Conservation (phyloP, 164 flowering plant species). For the Houttuynia cordata region DNA sequence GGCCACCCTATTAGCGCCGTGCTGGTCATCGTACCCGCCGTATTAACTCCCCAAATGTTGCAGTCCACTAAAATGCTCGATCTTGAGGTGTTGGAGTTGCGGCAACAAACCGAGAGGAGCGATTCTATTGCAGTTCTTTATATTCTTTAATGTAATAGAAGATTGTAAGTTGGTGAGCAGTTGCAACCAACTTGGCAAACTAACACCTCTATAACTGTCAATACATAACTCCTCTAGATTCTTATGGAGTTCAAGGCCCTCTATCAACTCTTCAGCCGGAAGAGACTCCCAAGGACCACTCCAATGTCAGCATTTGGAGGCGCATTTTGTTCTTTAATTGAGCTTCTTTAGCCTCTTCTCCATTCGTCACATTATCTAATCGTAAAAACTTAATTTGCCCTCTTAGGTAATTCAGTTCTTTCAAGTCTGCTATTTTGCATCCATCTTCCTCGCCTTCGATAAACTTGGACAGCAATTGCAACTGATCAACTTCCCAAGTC, state of each 20-base stretch:
- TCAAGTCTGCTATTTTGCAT: constrained; percentile 14
- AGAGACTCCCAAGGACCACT: no score
- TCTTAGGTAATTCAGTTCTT: constrained; percentile 10
- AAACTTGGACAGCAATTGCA: constrained; percentile 18
- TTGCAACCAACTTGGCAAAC: constrained; percentile 29
- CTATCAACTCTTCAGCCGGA: neutral
- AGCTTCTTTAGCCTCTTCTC: constrained; percentile 17
- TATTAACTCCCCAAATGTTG: neutral
- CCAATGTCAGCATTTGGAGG: constrained; percentile 14
- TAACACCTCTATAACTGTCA: constrained; percentile 7
- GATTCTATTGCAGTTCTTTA: constrained; percentile 5
- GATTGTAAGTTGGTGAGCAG: constrained; percentile 8
- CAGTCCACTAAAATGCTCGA: neutral
- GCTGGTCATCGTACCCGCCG: neutral
- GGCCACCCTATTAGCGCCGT: no score
- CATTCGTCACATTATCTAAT: constrained; percentile 22
- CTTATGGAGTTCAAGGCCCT: constrained; percentile 14
- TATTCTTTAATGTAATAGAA: constrained; percentile 2
- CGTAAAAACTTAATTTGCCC: constrained; percentile 21
- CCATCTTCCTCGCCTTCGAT: constrained; percentile 14
- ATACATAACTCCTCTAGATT: constrained; percentile 16
- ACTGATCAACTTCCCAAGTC: constrained; percentile 15
- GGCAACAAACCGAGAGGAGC: constrained; percentile 13
- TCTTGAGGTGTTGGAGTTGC: constrained; percentile 2
- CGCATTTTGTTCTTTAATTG: constrained; percentile 12